Base-by-base conservation (phyloP, 2,329 filamentous ascomycete genomes). In the Fusarium irregulare region DNA sequence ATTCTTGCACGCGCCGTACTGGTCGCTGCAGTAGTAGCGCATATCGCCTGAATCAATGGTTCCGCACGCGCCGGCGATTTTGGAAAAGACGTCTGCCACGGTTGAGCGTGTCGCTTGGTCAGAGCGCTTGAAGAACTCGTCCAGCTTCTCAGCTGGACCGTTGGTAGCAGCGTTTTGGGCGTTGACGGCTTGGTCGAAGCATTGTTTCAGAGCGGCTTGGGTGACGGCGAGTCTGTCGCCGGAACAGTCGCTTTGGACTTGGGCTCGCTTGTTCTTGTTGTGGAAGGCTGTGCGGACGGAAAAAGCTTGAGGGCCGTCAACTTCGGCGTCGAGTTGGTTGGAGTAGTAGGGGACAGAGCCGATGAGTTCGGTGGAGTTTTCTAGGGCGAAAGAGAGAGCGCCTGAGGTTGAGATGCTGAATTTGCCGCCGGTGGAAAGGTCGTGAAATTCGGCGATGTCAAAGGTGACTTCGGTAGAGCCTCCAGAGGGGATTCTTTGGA, bases 61-160 rank as follows among this genome's bases (percentile, higher is more conserved):
- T 55, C 81, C 79, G 63, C 89, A 90, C 78, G 91, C 88, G 4
- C 72, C 71, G 7, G 87, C 85, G 9, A 91, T 82, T n/a, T 72
- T 74, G 47, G 81, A 80, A 56, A 82, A 83, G 56, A 91, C 83
- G 27, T 81, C 81, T 4, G 86, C 81, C 9, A 91, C 87, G 2
- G 80, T 82, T 54, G 76, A 81, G 42, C 85, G 84, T 12, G 81
- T 82, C 5, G 78, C 65, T n/a, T 77, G 66, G 14, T 70, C 78
- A 28, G 85, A 85, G 1, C 85, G 85, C 80, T 89, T 91, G 84
- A 91, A 92, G 82, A 89, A 91, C 74, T 89, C 87, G 37, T 77
- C 78, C 71, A 90, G 79, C 73, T 84, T 88, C 71, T 80, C 78
- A 6, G 83, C 81, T 0, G 80, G 70, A 28, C 85, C 86, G 1